Conservation (phyloP, 2,329 filamentous ascomycete species). For the Dactylellina drechsleri region DNA sequence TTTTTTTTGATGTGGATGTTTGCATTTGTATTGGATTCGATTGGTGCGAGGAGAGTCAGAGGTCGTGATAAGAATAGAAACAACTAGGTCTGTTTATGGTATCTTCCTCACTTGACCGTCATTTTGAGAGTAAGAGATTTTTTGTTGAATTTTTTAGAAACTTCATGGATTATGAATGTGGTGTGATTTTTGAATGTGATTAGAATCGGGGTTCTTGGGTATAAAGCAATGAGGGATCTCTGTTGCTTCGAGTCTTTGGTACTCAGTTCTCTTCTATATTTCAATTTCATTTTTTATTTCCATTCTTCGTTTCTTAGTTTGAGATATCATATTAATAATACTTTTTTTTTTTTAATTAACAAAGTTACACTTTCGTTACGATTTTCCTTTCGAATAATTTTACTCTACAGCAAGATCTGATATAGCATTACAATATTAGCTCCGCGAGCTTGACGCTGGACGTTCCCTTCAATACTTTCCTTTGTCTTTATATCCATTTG, state of each 20-base stretch:
- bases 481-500: not conserved
- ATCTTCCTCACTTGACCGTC: not conserved
- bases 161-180: constrained; percentile 6
- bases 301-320: not conserved
- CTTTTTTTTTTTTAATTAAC: not conserved
- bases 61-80: constrained; percentile 33
- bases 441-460: constrained; percentile 4
- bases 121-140: not conserved
- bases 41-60: not conserved
- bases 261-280: not conserved
- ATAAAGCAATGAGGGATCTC: constrained; percentile 17
- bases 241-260: not conserved
- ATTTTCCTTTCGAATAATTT: not conserved
- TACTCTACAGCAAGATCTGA: not conserved
- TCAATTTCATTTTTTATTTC: not conserved
- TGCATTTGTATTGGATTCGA: not conserved
- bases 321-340: not conserved
- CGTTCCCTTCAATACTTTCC: not conserved
- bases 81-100: not conserved
- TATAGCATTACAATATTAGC: not conserved
- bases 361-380: constrained; percentile 3
- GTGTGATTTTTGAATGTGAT: not conserved
- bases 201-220: constrained; percentile 1
- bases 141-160: constrained; percentile 41
- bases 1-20: not conserved